Conservation (phyloP, 306 rosid species). For the Corylus avellana region DNA sequence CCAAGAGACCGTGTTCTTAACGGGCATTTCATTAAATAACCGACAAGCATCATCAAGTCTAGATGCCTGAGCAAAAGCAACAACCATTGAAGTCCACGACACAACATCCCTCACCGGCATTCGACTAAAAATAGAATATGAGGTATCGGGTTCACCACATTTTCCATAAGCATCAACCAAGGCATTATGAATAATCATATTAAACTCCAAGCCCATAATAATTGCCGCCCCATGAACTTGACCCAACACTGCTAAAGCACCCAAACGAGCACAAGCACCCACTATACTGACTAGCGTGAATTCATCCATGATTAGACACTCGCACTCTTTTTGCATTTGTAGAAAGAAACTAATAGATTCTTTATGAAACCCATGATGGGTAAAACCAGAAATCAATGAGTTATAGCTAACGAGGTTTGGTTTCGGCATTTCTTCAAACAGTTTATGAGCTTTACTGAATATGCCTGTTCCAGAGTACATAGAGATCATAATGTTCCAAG, state of each 20-base stretch:
- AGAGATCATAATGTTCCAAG: conserved; percentile 58
- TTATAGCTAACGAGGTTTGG: conserved; percentile 56
- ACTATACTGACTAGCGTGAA: conserved; percentile 56
- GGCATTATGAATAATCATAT: conserved; percentile 48
- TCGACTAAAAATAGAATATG: conserved; percentile 37
- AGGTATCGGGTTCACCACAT: conserved; percentile 42
- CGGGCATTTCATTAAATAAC: conserved; percentile 49
- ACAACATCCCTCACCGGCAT: conserved; percentile 55
- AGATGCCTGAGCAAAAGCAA: conserved; percentile 37
- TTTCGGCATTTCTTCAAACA: conserved; percentile 52
- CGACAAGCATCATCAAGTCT: conserved; percentile 46
- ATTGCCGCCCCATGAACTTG: conserved; percentile 59
- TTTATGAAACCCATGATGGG: conserved; percentile 36
- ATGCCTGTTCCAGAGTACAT: conserved; percentile 33
- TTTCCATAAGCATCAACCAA: conserved; percentile 65
- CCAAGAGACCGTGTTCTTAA: conserved; percentile 53
- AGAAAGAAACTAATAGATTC: conserved; percentile 36
- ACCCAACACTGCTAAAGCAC: conserved; percentile 41
- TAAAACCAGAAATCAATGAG: conserved; percentile 46
- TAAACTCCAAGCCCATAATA: conserved; percentile 44
- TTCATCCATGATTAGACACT: conserved; percentile 41
- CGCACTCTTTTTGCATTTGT: conserved; percentile 35
- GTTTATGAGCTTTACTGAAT: conserved; percentile 30
- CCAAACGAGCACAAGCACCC: conserved; percentile 47
- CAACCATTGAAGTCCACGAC: conserved; percentile 62